Evolutionary conservation across 2,329 filamentous ascomycete species (phyloP).

Genomic region (Trichoderma sp.): DNA sequence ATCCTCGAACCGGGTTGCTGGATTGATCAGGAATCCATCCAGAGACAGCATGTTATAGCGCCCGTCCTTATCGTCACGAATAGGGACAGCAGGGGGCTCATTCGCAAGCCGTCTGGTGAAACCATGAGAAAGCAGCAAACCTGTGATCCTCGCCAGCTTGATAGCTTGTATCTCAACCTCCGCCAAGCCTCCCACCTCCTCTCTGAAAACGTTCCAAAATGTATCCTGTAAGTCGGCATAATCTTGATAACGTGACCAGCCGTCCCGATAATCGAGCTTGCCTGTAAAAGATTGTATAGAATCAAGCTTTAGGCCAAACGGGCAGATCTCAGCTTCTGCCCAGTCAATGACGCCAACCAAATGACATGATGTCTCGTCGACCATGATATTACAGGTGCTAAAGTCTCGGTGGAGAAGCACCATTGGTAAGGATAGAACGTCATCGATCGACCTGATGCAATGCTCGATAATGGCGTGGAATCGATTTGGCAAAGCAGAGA

Average conservation of each 20-base stretch:
- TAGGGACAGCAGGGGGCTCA: not conserved
- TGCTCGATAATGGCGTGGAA: not conserved
- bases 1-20: not conserved
- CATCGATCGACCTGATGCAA: not conserved
- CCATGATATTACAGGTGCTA: not conserved
- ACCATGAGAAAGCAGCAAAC: not conserved
- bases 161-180: not conserved
- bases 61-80: not conserved
- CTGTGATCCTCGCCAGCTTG: not conserved
- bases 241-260: not conserved
- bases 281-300: not conserved
- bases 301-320: not conserved
- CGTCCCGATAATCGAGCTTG: not conserved
- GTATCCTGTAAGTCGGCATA: not conserved
- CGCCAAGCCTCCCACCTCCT: not conserved
- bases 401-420: not conserved
- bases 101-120: not conserved
- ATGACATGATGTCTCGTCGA: not conserved
- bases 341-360: not conserved
- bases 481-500: not conserved
- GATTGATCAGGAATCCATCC: not conserved
- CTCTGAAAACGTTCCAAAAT: not conserved
- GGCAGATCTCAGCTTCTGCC: not conserved
- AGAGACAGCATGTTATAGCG: not conserved
- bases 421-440: not conserved